Evolutionary conservation across 2,329 filamentous ascomycete species (phyloP), one percentile per base, ranked within the genome.

Genomic region (Tricladium varicosporioides): DNA sequence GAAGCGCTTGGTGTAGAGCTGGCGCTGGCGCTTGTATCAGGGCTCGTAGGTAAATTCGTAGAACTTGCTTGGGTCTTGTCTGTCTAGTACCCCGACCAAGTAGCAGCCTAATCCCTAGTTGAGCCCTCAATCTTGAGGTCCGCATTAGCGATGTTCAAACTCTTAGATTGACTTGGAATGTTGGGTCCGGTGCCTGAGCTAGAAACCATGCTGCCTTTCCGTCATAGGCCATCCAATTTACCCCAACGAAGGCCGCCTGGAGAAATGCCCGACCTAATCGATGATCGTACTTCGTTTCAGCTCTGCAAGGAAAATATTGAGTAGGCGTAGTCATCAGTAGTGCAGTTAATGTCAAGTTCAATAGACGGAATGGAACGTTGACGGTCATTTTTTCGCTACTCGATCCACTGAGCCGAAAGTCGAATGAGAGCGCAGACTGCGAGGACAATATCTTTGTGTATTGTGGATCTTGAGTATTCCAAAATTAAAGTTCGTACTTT

Each of bases 221-320:
- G 13, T 32, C 9, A 18, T 50, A 61, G 18, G 62, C 48, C 19
- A 15, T 11, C 57, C 61, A 69, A 43, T 69, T 67, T 31, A 63
- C 59, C 7, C 65, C 70, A 2, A 72, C 49, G 51, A 72, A 73
- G 4, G 71, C 69, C 2, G 70, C 70, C 60, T 73, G 72, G 2
- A 73, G 59, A 59, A 74, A 73, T 5, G 69, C 68, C 32, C 70
- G 66, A 7, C 72, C 71, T 16, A 73, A 65, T 15, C n/a, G 14
- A 13, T 7, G 1, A 16, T 11, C 69, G 71, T 5, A 8, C 2
- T 14, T 36, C 8, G 19, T 15, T n/a, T 15, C 5, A 33, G 48
- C 22, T 10, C 22, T 8, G 14, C 48, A 50, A 1, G 48, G 48
- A 11, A 50, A 19, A 27, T 50, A 50, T 2, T 11, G 15, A 33